Percentiles rank a stretch among this genome's conserved stretches.
These are phyloP conservation scores for Trametes elegans DNA, from an alignment of 768 basidiomycete genomes.

Conservation along the genomic window DNA sequence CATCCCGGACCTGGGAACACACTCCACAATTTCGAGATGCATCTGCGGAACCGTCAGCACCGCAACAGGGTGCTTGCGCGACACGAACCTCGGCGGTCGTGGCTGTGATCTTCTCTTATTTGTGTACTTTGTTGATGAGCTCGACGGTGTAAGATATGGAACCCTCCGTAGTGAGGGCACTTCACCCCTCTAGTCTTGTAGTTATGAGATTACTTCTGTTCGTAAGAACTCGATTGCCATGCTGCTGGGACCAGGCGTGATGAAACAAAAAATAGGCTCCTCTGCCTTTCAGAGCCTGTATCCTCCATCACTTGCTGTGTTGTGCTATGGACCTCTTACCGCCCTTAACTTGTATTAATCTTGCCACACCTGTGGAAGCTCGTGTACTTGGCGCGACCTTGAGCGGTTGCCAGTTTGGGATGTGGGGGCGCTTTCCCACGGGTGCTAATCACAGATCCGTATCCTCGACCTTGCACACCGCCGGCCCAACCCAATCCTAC, in stretches of 20 bases:
- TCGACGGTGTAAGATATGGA: too few species aligned
- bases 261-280: too few species aligned
- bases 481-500: neutral
- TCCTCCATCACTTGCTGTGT: too few species aligned
- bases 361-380: neutral
- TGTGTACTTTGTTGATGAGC: neutral
- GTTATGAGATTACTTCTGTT: too few species aligned
- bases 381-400: too few species aligned
- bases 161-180: too few species aligned
- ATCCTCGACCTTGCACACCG: neutral
- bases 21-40: neutral
- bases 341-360: too few species aligned
- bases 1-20: neutral
- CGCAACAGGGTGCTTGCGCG: neutral
- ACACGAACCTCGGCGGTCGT: neutral
- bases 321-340: too few species aligned
- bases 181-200: too few species aligned
- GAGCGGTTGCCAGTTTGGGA: neutral
- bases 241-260: too few species aligned
- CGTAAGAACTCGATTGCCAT: too few species aligned
- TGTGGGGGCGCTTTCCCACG: constrained; percentile 2
- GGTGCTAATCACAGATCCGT: constrained; percentile 17
- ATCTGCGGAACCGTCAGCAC: neutral
- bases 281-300: too few species aligned
- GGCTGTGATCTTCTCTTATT: neutral